Conservation (phyloP, 441 rosid genomes). For the Lagerstroemia fauriei region DNA sequence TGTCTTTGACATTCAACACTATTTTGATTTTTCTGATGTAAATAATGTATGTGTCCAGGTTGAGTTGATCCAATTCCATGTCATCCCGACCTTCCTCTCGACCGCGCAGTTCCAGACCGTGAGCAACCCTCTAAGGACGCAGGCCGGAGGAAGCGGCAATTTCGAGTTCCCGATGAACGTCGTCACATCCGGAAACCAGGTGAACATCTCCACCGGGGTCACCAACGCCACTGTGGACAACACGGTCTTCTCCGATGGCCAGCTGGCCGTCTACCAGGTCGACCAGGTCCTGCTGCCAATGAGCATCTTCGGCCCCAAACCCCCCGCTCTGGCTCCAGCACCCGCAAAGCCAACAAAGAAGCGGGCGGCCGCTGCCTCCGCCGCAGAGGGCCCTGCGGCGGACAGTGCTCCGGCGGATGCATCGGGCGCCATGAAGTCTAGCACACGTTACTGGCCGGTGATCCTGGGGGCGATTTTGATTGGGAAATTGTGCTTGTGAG, state of each 20-base stretch:
- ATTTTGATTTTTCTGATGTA: too few relatives aligned
- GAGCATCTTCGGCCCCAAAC: constrained; percentile 63
- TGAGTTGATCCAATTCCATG: constrained; percentile 27
- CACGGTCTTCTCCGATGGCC: constrained; percentile 67
- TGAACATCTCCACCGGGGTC: constrained; percentile 71
- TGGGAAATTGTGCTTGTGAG: background rate
- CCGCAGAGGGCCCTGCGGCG: constrained; percentile 39
- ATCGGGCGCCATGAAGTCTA: constrained; percentile 39
- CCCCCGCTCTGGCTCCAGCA: constrained; percentile 55
- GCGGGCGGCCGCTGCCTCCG: constrained; percentile 32
- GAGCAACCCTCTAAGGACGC: constrained; percentile 31
- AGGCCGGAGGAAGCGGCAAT: constrained; percentile 19
- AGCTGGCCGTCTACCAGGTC: constrained; percentile 76
- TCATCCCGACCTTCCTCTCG: constrained; percentile 26
- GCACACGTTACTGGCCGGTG: background rate
- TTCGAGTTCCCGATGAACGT: constrained; percentile 50
- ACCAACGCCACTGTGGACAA: constrained; percentile 77
- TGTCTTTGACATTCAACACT: background rate
- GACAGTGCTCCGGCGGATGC: constrained; percentile 40
- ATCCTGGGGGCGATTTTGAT: background rate
- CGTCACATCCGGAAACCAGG: constrained; percentile 60
- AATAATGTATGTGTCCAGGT: background rate
- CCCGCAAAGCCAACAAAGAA: constrained; percentile 62
- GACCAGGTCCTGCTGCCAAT: constrained; percentile 73
- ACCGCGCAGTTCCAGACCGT: constrained; percentile 24